These are phyloP conservation scores for Sophora flavescens DNA, from an alignment of 306 rosid genomes.

Conservation along the genomic window DNA sequence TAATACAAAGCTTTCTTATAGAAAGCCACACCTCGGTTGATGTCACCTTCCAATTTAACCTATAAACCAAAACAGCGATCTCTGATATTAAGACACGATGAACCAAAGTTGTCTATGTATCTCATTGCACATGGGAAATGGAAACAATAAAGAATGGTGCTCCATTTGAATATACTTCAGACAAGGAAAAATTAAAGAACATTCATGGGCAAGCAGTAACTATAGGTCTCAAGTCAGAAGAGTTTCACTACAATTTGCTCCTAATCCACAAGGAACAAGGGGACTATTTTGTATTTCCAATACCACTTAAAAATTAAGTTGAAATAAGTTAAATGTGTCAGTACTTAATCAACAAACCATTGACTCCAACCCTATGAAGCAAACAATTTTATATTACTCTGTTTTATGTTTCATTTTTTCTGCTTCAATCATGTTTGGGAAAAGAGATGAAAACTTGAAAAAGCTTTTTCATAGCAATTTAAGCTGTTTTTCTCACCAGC, in stretches of 20 bases:
- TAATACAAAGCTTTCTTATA: conserved; percentile 93
- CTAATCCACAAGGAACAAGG: too few relatives aligned
- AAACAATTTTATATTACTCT: background rate
- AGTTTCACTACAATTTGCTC: too few relatives aligned
- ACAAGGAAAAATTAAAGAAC: too few relatives aligned
- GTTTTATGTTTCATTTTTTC: too few relatives aligned
- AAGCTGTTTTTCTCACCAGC: too few relatives aligned
- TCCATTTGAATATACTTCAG: too few relatives aligned
- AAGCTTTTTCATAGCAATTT: too few relatives aligned
- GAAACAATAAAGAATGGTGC: background rate
- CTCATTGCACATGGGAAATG: conserved; percentile 1
- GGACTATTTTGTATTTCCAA: too few relatives aligned
- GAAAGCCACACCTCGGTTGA: conserved; percentile 81
- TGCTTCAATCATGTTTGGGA: too few relatives aligned
- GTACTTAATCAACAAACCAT: background rate
- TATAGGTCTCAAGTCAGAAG: too few relatives aligned
- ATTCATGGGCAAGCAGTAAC: too few relatives aligned
- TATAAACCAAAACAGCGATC: conserved; percentile 45
- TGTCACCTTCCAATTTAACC: conserved; percentile 98
- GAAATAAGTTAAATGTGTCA: background rate
- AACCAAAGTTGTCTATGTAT: conserved; percentile 31
- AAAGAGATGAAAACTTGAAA: too few relatives aligned
- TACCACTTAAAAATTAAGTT: background rate
- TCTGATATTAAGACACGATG: background rate
- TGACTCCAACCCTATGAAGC: background rate